Conservation (phyloP, 2,329 filamentous ascomycete genomes). For the Alternaria sp. region DNA sequence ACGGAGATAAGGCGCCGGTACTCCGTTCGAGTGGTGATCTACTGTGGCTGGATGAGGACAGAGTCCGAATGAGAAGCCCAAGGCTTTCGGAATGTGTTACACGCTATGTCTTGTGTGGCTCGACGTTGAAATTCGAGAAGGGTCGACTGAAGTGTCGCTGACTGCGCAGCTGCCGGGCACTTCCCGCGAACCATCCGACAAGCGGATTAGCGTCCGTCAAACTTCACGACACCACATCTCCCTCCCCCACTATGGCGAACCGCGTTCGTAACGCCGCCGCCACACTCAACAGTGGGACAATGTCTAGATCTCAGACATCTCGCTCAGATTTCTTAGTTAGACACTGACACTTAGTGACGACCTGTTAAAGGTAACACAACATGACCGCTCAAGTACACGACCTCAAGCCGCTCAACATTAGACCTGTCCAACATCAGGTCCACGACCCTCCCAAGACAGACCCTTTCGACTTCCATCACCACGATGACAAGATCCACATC, state of each 20-base stretch:
- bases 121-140: not conserved
- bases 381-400: slow-evolving; percentile 39
- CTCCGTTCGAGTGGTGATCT: not conserved
- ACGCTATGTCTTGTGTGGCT: not conserved
- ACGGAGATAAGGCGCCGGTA: not conserved
- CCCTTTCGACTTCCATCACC: slow-evolving; percentile 38
- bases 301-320: slow-evolving; percentile 16
- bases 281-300: slow-evolving; percentile 2
- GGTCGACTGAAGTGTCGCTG: not conserved
- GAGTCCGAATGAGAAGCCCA: not conserved
- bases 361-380: slow-evolving; percentile 8
- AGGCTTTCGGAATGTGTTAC: not conserved
- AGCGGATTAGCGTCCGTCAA: slow-evolving; percentile 17
- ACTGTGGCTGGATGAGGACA: not conserved
- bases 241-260: slow-evolving; percentile 1
- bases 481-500: slow-evolving; percentile 60
- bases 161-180: not conserved
- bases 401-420: slow-evolving; percentile 40
- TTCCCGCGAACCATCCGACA: slow-evolving; percentile 4
- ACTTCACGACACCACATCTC: slow-evolving; percentile 14
- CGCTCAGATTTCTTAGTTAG: not conserved
- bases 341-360: slow-evolving; percentile 6
- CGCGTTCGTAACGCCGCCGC: slow-evolving; percentile 19
- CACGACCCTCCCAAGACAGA: slow-evolving; percentile 23
- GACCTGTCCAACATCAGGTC: slow-evolving; percentile 38